These are phyloP conservation scores for Rosellinia necatrix DNA, from an alignment of 2,329 filamentous ascomycete species.

Conservation along the genomic window DNA sequence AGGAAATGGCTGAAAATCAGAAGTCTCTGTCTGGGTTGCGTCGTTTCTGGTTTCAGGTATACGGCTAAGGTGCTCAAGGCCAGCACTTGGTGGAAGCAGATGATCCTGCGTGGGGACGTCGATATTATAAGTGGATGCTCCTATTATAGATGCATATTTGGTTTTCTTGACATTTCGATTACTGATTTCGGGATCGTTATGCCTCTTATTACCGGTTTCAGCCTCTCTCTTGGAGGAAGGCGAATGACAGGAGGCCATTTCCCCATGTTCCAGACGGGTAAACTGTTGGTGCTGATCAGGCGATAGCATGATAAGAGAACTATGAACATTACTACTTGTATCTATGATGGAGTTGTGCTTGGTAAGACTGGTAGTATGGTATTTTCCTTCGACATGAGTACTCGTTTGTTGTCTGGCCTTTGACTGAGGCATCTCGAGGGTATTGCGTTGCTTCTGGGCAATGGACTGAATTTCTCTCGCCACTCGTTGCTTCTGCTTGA, in stretches of 20 bases:
- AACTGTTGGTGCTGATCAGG: not conserved
- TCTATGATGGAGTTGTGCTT: not conserved
- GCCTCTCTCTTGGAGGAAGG: not conserved
- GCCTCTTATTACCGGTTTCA: not conserved
- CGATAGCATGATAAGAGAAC: not conserved
- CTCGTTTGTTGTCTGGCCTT: not conserved
- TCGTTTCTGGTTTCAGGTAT: not conserved
- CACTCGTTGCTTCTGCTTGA: not conserved
- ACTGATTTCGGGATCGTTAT: not conserved
- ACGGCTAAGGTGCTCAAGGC: not conserved
- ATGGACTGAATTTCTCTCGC: not conserved
- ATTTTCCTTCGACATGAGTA: conserved; percentile 2
- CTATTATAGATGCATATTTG: not conserved
- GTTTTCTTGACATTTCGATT: not conserved
- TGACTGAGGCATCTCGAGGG: not conserved
- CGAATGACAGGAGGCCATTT: not conserved
- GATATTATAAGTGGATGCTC: not conserved
- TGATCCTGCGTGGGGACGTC: not conserved
- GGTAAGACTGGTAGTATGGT: not conserved
- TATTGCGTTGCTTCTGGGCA: not conserved
- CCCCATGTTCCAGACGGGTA: not conserved
- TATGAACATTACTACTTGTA: not conserved
- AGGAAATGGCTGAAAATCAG: not conserved
- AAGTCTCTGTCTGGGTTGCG: not conserved
- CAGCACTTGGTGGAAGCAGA: not conserved